phyloP scores from a whole-genome alignment of 306 rosid genomes.

The Acacia melanoxylon region DNA sequence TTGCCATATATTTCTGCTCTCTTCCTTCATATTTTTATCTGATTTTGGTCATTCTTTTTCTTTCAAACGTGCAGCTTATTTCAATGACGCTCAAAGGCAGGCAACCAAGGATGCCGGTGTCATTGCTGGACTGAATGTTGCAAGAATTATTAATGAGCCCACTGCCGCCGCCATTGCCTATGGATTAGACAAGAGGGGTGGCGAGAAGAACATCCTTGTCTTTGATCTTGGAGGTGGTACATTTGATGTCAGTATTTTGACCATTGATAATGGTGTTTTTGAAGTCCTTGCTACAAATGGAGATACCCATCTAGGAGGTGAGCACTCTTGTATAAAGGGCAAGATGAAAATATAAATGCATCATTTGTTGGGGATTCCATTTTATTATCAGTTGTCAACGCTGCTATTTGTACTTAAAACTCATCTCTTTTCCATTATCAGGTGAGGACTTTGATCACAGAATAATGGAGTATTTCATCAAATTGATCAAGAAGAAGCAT shows the following conservation, averaged over 20 bases:
- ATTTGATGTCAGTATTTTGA: slow-evolving; percentile 90
- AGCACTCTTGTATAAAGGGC: not conserved
- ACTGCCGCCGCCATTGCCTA: slow-evolving; percentile 98
- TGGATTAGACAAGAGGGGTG: slow-evolving; percentile 97
- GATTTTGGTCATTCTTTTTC: not conserved
- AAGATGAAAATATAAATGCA: not conserved
- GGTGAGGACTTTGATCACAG: not conserved
- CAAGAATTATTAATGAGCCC: slow-evolving; percentile 96
- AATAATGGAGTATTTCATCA: slow-evolving; percentile 81
- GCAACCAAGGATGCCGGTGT: slow-evolving; percentile 99
- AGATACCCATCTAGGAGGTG: slow-evolving; percentile 99
- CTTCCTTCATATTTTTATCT: not conserved
- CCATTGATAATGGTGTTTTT: slow-evolving; percentile 80
- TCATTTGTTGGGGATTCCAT: slow-evolving; percentile 15
- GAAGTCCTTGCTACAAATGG: slow-evolving; percentile 97
- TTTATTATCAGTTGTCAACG: not conserved
- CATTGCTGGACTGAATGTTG: slow-evolving; percentile 94
- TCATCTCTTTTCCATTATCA: not conserved
- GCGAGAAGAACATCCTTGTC: slow-evolving; percentile 98
- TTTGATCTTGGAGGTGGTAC: slow-evolving; percentile 99
- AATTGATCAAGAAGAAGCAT: slow-evolving; percentile 94
- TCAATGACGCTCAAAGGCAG: slow-evolving; percentile 99
- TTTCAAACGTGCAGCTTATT: slow-evolving; percentile 54
- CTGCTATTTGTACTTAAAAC: not conserved
- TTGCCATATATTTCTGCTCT: not conserved